Percentiles rank a stretch among this genome's conserved stretches.
phyloP scores from a whole-genome alignment of 1,284 basidiomycete genomes.

The Phellopilus nigrolimitatus region DNA sequence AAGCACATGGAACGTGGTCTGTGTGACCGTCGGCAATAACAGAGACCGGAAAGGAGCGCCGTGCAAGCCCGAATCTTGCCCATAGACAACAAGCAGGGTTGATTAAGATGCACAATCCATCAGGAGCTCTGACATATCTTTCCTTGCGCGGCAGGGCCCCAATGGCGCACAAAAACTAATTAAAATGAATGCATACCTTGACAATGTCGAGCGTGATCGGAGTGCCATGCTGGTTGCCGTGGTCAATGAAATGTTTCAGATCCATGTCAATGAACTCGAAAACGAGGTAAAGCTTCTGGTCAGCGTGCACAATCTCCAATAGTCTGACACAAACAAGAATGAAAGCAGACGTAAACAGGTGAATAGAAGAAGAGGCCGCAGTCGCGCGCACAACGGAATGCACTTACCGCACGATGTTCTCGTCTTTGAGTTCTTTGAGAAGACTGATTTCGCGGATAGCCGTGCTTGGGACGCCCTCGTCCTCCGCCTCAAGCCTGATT shows the following conservation, averaged over 20 bases:
- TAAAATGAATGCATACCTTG: slow-evolving; percentile 56
- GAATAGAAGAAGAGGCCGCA: slow-evolving; percentile 2
- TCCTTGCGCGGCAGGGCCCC: not conserved
- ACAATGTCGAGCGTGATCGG: slow-evolving; percentile 76
- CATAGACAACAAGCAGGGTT: not conserved
- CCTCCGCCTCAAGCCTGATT: slow-evolving; percentile 96
- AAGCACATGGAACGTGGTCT: slow-evolving; percentile 7
- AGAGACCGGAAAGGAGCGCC: slow-evolving; percentile 25
- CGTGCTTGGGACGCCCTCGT: slow-evolving; percentile 95
- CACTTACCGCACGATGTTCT: slow-evolving; percentile 85
- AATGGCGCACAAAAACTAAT: not conserved
- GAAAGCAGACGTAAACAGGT: slow-evolving; percentile 12
- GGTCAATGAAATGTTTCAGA: slow-evolving; percentile 95
- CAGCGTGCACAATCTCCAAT: slow-evolving; percentile 95
- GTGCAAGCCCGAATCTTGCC: not conserved
- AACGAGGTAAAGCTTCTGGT: slow-evolving; percentile 95
- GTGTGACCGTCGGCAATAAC: not conserved
- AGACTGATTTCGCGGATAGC: slow-evolving; percentile 97
- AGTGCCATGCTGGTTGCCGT: slow-evolving; percentile 65
- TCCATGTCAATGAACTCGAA: slow-evolving; percentile 96
- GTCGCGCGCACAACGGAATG: slow-evolving; percentile 15
- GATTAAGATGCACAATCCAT: not conserved
- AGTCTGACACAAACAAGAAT: slow-evolving; percentile 54
- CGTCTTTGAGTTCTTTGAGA: slow-evolving; percentile 94
- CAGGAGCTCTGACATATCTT: not conserved